Evolutionary conservation across 768 basidiomycete genomes (phyloP), one percentile per base, ranked within the genome.

Genomic region (Amanita inopinata): DNA sequence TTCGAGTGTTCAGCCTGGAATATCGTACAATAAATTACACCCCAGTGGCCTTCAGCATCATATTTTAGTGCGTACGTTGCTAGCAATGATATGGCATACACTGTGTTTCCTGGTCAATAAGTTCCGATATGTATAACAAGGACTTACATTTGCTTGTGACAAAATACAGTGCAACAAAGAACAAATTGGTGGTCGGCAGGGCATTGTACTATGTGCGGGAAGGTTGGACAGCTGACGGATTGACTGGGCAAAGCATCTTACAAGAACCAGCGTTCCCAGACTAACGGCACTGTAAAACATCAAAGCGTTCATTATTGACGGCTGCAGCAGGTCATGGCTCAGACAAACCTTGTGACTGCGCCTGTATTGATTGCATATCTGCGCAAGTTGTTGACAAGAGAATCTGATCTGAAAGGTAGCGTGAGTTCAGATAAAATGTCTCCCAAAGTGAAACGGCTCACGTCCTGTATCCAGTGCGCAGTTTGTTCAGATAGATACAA

Each of bases 361-460:
- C 82, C 82, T 0, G 81, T 83, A 48, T 77, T 80, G 25, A 84
- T 69, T 7, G 82, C 78, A 50, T 80, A 80, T 34, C 68, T 52
- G 17, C 68, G 72, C 5, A 84, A 58, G 20, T 56, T 69, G 47
- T 71, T 74, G 22, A 84, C 71, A 5, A 82, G 61, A 3, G 76
- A 73, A 53, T 83, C 72, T 30, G 73, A 72, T 36, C 79, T 80
- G 53, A 19, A 27, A 30, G 10, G 18, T 11, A 39, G n/a, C 38
- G 14, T 28, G n/a, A n/a, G n/a, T n/a, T n/a, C n/a, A n/a, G n/a
- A n/a, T 25, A 17, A 7, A 14, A 18, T 39, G 10, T 11, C 23
- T 7, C 11, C 27, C 10, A 5, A 25, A n/a, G 10, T 5, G 44
- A 22, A 40, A 23, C 4, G 33, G 20, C 68, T 38, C 52, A 78